Conservation (phyloP, 2,329 filamentous ascomycete species). For the Cephalotrichum gorgonifer region DNA sequence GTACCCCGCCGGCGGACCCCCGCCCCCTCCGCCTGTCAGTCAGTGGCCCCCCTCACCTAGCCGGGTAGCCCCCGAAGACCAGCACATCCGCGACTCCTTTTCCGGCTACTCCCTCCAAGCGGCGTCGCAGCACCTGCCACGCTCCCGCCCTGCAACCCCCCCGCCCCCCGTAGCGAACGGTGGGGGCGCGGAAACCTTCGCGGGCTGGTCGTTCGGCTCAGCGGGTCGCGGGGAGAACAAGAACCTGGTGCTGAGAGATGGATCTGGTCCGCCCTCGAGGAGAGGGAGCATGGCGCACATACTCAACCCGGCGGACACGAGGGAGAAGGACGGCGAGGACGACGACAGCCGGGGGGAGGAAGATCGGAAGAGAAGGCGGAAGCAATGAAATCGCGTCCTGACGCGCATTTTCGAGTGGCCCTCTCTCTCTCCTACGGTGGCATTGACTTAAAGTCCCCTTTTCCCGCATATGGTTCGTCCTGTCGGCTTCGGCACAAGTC, state of each 20-base stretch:
- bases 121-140: constrained; percentile 28
- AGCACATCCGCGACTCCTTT: constrained; percentile 45
- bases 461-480: too few species aligned
- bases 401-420: background rate
- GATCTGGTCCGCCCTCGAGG: constrained; percentile 45
- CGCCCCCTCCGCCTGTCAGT: constrained; percentile 45
- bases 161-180: constrained; percentile 38
- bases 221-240: constrained; percentile 34
- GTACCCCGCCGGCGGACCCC: constrained; percentile 24
- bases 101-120: constrained; percentile 42
- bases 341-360: constrained; percentile 45
- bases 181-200: constrained; percentile 32
- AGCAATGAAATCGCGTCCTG: constrained; percentile 26
- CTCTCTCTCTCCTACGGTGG: too few species aligned
- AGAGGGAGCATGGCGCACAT: constrained; percentile 54
- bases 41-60: constrained; percentile 47
- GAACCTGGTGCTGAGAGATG: constrained; percentile 40
- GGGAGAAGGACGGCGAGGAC: constrained; percentile 45
- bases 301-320: constrained; percentile 48
- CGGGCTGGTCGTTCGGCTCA: constrained; percentile 46
- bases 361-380: constrained; percentile 51
- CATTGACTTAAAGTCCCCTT: too few species aligned
- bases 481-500: too few species aligned
- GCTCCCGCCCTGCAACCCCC: constrained; percentile 43
- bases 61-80: constrained; percentile 38